Evolutionary conservation across 345 rosid species (phyloP).

Genomic region (Salix udensis): DNA sequence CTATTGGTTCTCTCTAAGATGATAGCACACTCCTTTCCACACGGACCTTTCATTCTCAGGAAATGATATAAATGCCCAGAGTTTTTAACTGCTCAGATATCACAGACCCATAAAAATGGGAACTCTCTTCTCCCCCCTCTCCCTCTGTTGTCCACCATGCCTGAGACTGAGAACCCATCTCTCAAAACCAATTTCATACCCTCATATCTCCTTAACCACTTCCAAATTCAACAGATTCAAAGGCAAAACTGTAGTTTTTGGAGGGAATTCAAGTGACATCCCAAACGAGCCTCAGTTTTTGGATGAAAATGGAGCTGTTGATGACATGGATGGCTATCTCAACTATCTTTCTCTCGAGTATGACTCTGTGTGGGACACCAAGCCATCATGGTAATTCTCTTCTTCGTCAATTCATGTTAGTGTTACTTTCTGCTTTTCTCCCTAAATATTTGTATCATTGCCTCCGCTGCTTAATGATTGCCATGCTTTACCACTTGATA

Average conservation of each 20-base stretch:
- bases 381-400: constrained; percentile 68
- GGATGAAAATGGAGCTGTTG: constrained; percentile 62
- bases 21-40: neutral
- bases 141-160: constrained; percentile 4
- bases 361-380: constrained; percentile 98
- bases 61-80: neutral
- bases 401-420: neutral
- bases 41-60: neutral
- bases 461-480: neutral
- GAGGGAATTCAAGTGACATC: constrained; percentile 37
- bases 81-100: neutral
- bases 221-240: constrained; percentile 17
- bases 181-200: constrained; percentile 4
- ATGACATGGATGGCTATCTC: constrained; percentile 87
- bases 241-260: constrained; percentile 32
- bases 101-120: neutral
- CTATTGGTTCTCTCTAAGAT: neutral
- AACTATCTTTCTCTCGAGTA: constrained; percentile 85
- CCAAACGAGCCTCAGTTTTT: constrained; percentile 46
- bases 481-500: neutral
- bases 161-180: constrained; percentile 4
- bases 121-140: constrained; percentile 23
- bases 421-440: neutral
- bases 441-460: neutral
- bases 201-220: neutral